Evolutionary conservation across 768 basidiomycete species (phyloP).

Genomic region (Lactarius quietus): DNA sequence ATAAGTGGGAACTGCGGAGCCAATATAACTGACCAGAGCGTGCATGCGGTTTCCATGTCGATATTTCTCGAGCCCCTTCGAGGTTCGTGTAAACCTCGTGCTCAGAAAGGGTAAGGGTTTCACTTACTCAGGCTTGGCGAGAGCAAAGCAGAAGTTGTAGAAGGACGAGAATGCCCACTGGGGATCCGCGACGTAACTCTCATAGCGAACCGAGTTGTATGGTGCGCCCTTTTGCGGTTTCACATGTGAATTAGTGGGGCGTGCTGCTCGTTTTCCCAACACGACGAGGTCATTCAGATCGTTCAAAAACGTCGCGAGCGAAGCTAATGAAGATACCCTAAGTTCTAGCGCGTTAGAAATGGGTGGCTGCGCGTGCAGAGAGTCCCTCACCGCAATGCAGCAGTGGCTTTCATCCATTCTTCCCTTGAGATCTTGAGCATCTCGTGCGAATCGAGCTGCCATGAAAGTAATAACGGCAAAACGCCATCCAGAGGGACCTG

Average conservation of each 20-base stretch:
- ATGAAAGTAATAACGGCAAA: constrained; percentile 67
- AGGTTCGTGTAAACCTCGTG: not conserved
- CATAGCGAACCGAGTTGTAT: constrained; percentile 55
- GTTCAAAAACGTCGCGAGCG: constrained; percentile 47
- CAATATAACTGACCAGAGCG: constrained; percentile 75
- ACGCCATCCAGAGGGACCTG: constrained; percentile 72
- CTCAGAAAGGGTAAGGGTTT: not conserved
- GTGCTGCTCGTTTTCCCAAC: constrained; percentile 38
- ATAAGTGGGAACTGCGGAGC: constrained; percentile 63
- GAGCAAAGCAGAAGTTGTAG: constrained; percentile 66
- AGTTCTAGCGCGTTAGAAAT: constrained; percentile 7
- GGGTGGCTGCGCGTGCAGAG: constrained; percentile 3
- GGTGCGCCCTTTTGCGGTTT: constrained; percentile 43
- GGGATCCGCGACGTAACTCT: constrained; percentile 45
- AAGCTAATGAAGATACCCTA: constrained; percentile 49
- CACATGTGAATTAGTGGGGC: constrained; percentile 21
- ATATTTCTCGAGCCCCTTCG: constrained; percentile 67
- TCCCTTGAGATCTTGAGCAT: constrained; percentile 67
- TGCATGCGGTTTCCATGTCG: constrained; percentile 77
- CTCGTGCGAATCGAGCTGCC: constrained; percentile 67
- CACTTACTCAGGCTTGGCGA: constrained; percentile 70
- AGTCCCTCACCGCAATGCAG: constrained; percentile 41
- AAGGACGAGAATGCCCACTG: constrained; percentile 57
- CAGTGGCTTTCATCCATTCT: constrained; percentile 66
- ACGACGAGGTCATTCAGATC: constrained; percentile 68